Conservation (phyloP, 2,329 filamentous ascomycete species). For the Colletotrichum truncatum region DNA sequence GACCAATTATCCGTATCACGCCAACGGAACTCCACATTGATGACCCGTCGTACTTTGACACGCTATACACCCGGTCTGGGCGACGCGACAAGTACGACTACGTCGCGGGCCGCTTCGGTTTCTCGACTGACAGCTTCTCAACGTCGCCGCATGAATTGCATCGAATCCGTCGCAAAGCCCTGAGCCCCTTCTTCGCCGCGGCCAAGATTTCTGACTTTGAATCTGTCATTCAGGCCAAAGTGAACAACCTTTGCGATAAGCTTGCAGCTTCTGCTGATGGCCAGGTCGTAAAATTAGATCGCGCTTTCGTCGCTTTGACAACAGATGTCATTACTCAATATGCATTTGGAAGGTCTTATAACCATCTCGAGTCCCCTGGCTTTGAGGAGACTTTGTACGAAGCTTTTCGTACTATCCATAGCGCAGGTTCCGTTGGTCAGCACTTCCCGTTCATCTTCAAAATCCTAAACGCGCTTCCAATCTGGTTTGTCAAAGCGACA, state of each 20-base stretch:
- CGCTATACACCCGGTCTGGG: slow-evolving; percentile 30
- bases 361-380: slow-evolving; percentile 39
- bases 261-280: slow-evolving; percentile 32
- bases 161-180: slow-evolving; percentile 42
- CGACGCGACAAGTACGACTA: slow-evolving; percentile 15
- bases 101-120: slow-evolving; percentile 18
- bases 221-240: slow-evolving; percentile 36
- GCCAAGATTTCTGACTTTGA: slow-evolving; percentile 6
- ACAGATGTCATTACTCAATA: slow-evolving; percentile 49
- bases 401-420: slow-evolving; percentile 35
- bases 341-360: slow-evolving; percentile 43
- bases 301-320: slow-evolving; percentile 40
- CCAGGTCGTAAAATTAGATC: slow-evolving; percentile 33
- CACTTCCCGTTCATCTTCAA: slow-evolving; percentile 40
- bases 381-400: slow-evolving; percentile 37
- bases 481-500: slow-evolving; percentile 32
- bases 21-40: slow-evolving; percentile 40
- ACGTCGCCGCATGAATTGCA: slow-evolving; percentile 45
- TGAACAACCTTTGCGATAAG: slow-evolving; percentile 38
- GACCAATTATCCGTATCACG: slow-evolving; percentile 48
- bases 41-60: slow-evolving; percentile 38
- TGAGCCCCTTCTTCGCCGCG: slow-evolving; percentile 41
- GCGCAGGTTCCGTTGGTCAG: slow-evolving; percentile 36
- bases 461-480: slow-evolving; percentile 36
- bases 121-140: slow-evolving; percentile 35